Percentiles rank a stretch among this genome's conserved stretches.
phyloP scores from a whole-genome alignment of 176 grass and related monocot genomes.

The Melocanna baccifera region DNA sequence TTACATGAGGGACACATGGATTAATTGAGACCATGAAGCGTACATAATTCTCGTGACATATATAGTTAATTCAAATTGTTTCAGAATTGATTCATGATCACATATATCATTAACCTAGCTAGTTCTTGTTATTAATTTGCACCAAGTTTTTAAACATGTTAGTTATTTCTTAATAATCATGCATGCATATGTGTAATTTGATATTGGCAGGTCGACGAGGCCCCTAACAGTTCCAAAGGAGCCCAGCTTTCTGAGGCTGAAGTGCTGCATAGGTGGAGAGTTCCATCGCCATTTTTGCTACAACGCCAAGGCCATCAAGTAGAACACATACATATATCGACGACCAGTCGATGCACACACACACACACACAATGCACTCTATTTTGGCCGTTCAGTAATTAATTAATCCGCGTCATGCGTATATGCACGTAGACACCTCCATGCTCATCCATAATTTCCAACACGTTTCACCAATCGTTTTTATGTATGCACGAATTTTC shows the following conservation, averaged over 20 bases:
- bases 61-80: background rate
- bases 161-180: background rate
- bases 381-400: slow-evolving; percentile 31
- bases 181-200: background rate
- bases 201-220: slow-evolving; percentile 55
- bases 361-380: background rate
- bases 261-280: slow-evolving; percentile 77
- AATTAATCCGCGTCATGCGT: background rate
- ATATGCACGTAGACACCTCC: background rate
- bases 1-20: background rate
- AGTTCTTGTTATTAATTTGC: background rate
- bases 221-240: slow-evolving; percentile 79
- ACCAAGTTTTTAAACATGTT: background rate
- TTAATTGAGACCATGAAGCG: background rate
- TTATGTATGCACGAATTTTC: background rate
- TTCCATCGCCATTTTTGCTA: slow-evolving; percentile 86
- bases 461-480: slow-evolving; percentile 13
- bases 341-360: background rate
- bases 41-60: background rate
- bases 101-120: background rate
- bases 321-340: background rate
- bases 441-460: background rate
- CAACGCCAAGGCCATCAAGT: slow-evolving; percentile 56
- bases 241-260: slow-evolving; percentile 73
- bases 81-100: background rate